Evolutionary conservation across 768 basidiomycete species (phyloP).

Genomic region (Pholiota microspora): DNA sequence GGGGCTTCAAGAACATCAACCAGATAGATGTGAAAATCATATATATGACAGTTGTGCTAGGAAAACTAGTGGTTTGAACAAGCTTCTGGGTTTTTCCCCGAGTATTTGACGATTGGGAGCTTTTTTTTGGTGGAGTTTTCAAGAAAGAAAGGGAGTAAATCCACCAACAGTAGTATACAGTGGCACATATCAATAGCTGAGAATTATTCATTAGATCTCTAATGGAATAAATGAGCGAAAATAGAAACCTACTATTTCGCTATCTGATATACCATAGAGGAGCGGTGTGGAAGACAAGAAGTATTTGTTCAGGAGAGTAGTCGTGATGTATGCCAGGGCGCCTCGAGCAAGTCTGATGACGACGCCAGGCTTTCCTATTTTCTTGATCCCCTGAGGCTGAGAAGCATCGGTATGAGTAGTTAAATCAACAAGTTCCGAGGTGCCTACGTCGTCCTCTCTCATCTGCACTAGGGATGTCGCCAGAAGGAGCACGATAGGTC

Average conservation of each 20-base stretch:
- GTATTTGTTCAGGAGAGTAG: constrained; percentile 24
- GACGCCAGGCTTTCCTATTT: constrained; percentile 12
- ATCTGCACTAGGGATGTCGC: constrained; percentile 35
- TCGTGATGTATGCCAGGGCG: constrained; percentile 24
- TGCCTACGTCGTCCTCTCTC: constrained; percentile 17
- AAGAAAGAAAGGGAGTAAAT: constrained; percentile 20
- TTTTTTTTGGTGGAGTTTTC: constrained; percentile 4
- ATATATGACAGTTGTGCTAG: constrained; percentile 25
- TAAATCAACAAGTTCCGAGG: too few relatives aligned
- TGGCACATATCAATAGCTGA: constrained; percentile 31
- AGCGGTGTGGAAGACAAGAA: constrained; percentile 25
- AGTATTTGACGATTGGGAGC: constrained; percentile 17
- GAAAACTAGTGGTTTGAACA: constrained; percentile 13
- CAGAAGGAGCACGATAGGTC: constrained; percentile 53
- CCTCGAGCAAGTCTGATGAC: constrained; percentile 23
- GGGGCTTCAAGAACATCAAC: constrained; percentile 31
- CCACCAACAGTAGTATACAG: constrained; percentile 27
- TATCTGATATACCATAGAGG: constrained; percentile 26
- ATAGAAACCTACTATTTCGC: constrained; percentile 35
- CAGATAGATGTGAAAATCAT: constrained; percentile 33
- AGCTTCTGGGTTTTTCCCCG: constrained; percentile 14
- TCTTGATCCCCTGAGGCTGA: neutral
- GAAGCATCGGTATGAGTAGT: neutral
- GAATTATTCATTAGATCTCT: neutral
- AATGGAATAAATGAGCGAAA: constrained; percentile 1